phyloP scores from a whole-genome alignment of 1,284 basidiomycete genomes.

The Ustilago crameri region DNA sequence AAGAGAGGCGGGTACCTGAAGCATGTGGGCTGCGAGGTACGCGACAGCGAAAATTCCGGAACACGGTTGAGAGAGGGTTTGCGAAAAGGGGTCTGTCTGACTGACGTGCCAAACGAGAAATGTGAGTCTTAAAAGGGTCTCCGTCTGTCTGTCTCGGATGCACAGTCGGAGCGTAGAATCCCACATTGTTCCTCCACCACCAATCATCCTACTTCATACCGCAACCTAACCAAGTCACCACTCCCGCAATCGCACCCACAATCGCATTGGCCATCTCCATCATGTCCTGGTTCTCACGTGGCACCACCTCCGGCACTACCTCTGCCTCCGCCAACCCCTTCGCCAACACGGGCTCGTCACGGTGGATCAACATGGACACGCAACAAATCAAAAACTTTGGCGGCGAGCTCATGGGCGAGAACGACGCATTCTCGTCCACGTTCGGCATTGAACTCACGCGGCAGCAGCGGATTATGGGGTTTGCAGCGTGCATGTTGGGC shows the following conservation, averaged over 20 bases:
- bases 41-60: too few relatives aligned
- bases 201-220: neutral
- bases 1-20: too few relatives aligned
- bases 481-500: conserved; percentile 70
- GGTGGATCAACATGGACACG: conserved; percentile 63
- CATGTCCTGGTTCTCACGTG: conserved; percentile 44
- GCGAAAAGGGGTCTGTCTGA: too few relatives aligned
- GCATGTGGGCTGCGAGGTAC: neutral
- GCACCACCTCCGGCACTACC: conserved; percentile 9
- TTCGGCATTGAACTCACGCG: conserved; percentile 60
- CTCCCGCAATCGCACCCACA: neutral
- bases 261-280: neutral
- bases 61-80: too few relatives aligned
- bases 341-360: conserved; percentile 32
- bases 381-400: conserved; percentile 55
- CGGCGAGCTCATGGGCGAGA: conserved; percentile 61
- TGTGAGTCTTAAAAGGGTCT: neutral
- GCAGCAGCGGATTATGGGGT: conserved; percentile 60
- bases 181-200: neutral
- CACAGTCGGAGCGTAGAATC: neutral
- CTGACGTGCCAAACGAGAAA: neutral
- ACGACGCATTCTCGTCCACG: conserved; percentile 54
- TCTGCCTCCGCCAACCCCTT: conserved; percentile 24
- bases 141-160: neutral
- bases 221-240: neutral